Evolutionary conservation across 768 basidiomycete genomes (phyloP).

Genomic region (Xerocomus brunneocitrinus): DNA sequence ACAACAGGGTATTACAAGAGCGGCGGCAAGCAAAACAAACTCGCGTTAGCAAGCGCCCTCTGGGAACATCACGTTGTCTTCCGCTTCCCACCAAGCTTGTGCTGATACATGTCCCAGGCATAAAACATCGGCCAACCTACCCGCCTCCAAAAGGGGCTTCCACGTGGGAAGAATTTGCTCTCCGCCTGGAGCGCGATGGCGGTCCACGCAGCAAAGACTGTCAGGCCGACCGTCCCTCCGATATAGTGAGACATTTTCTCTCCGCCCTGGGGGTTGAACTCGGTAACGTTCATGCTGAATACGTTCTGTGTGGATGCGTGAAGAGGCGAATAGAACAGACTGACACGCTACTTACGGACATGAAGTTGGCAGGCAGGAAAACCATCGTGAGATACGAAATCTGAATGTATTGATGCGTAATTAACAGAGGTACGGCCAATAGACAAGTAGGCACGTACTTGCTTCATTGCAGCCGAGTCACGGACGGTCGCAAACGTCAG

Average conservation of each 20-base stretch:
- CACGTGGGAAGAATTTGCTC: conserved; percentile 18
- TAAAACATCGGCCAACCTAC: conserved; percentile 19
- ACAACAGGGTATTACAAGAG: neutral
- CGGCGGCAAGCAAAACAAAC: neutral
- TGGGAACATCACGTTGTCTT: conserved; percentile 7
- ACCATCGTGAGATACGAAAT: conserved; percentile 54
- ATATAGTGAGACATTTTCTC: conserved; percentile 38
- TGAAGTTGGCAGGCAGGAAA: conserved; percentile 53
- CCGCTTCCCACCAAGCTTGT: neutral
- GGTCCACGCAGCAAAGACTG: conserved; percentile 48
- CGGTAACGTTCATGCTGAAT: conserved; percentile 54
- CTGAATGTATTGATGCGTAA: conserved; percentile 1
- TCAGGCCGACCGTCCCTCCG: conserved; percentile 42
- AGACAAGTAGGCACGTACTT: conserved; percentile 25
- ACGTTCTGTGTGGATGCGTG: conserved; percentile 34
- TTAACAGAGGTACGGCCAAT: conserved; percentile 4
- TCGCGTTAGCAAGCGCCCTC: neutral
- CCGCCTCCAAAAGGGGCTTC: conserved; percentile 17
- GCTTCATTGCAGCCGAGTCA: conserved; percentile 40
- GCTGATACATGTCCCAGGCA: neutral
- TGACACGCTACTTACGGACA: conserved; percentile 21
- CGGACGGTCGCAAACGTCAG: conserved; percentile 44
- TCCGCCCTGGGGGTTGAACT: conserved; percentile 31
- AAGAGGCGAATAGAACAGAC: neutral
- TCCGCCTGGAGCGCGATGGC: conserved; percentile 47